A percentile compares a stretch with the other conserved stretches of the same genome.
These are phyloP conservation scores for Escallonia rubra DNA, from an alignment of 129 eudicot genomes.

Conservation along the genomic window DNA sequence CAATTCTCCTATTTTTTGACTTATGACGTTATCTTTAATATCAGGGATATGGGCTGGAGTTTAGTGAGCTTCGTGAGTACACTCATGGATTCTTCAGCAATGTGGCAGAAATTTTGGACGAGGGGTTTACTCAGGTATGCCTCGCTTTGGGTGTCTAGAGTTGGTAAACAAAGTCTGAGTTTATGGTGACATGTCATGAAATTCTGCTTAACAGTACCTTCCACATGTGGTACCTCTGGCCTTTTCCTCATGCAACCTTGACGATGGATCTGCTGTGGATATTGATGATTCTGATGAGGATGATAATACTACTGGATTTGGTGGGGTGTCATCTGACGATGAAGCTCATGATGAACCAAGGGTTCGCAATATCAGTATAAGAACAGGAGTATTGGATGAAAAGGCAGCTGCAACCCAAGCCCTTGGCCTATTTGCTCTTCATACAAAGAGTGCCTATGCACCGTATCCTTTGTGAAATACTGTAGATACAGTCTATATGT, in stretches of 20 bases:
- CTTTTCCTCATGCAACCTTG: slow-evolving; percentile 90
- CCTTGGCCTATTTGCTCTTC: slow-evolving; percentile 88
- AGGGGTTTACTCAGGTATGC: slow-evolving; percentile 79
- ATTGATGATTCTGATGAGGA: slow-evolving; percentile 91
- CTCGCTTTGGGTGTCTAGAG: background rate
- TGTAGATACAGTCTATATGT: background rate
- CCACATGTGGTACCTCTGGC: slow-evolving; percentile 91
- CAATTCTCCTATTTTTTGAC: slow-evolving; percentile 7
- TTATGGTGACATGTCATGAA: slow-evolving; percentile 2
- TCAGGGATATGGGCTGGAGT: slow-evolving; percentile 89
- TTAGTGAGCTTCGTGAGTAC: slow-evolving; percentile 96
- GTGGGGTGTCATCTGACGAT: slow-evolving; percentile 97
- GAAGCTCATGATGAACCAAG: slow-evolving; percentile 99
- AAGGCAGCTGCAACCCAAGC: slow-evolving; percentile 99
- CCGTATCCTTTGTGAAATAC: slow-evolving; percentile 69
- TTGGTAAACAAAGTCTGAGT: background rate
- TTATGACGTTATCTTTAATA: slow-evolving; percentile 6
- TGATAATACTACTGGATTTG: slow-evolving; percentile 75
- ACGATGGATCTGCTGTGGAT: slow-evolving; percentile 98
- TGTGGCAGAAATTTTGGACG: slow-evolving; percentile 81
- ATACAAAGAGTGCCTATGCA: slow-evolving; percentile 76
- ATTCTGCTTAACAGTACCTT: slow-evolving; percentile 62
- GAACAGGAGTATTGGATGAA: slow-evolving; percentile 99
- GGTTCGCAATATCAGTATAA: slow-evolving; percentile 84
- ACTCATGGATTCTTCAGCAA: slow-evolving; percentile 99